phyloP scores from a whole-genome alignment of 2,329 filamentous ascomycete genomes.

The Paramyrothecium roridum region DNA sequence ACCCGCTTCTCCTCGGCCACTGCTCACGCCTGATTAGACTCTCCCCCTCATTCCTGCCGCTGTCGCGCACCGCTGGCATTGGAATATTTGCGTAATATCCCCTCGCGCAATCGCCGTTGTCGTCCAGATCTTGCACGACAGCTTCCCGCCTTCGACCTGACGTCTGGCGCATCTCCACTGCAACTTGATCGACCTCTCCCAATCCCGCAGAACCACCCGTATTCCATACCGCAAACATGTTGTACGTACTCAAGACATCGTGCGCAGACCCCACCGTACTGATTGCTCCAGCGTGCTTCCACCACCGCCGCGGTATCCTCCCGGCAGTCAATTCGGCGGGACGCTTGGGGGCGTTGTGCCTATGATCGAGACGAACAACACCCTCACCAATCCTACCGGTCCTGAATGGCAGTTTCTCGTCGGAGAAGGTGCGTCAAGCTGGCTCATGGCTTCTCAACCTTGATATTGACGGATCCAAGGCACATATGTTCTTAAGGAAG shows the following conservation, averaged over 20 bases:
- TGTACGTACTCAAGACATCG: neutral
- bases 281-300: constrained; percentile 66
- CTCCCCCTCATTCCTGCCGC: neutral
- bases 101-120: too few relatives aligned
- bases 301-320: constrained; percentile 80
- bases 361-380: constrained; percentile 93
- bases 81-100: too few relatives aligned
- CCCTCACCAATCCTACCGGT: constrained; percentile 73
- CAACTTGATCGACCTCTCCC: too few relatives aligned
- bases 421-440: constrained; percentile 69
- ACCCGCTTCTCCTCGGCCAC: neutral
- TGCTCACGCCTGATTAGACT: neutral
- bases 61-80: too few relatives aligned
- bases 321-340: constrained; percentile 67
- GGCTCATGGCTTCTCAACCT: neutral
- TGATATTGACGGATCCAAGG: constrained; percentile 46
- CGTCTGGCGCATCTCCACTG: too few relatives aligned
- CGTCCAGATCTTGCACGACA: too few relatives aligned
- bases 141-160: too few relatives aligned
- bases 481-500: constrained; percentile 86
- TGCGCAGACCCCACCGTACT: neutral
- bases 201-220: neutral
- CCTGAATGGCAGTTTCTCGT: constrained; percentile 87
- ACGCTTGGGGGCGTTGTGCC: constrained; percentile 62
- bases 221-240: neutral